phyloP scores from a whole-genome alignment of 768 basidiomycete species.

The Cystobasidium tubakii region DNA sequence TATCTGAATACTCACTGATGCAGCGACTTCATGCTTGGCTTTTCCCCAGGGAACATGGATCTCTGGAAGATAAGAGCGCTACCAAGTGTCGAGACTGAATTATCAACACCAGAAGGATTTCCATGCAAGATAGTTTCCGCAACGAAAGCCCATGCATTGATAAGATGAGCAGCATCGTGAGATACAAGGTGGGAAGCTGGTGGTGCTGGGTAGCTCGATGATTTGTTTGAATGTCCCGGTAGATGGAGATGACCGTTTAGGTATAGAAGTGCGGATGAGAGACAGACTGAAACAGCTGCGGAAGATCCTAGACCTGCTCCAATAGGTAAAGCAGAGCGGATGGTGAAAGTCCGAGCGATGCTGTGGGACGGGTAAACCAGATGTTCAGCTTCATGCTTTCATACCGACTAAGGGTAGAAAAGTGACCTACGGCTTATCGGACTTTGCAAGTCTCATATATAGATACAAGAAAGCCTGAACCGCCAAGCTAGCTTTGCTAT shows the following conservation, averaged over 20 bases:
- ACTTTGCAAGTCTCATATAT: constrained; percentile 65
- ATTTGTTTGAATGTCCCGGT: constrained; percentile 52
- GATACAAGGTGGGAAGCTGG: constrained; percentile 54
- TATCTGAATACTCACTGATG: constrained; percentile 76
- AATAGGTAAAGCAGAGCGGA: constrained; percentile 83
- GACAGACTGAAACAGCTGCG: constrained; percentile 86
- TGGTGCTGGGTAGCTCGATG: constrained; percentile 51
- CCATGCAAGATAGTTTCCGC: constrained; percentile 95
- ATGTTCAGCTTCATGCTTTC: constrained; percentile 24
- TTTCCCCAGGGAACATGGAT: constrained; percentile 59
- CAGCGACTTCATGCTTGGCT: constrained; percentile 75
- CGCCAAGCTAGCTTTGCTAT: constrained; percentile 49
- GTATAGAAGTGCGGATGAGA: constrained; percentile 71
- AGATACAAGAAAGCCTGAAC: constrained; percentile 81
- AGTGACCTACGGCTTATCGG: constrained; percentile 56
- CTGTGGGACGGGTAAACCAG: constrained; percentile 51
- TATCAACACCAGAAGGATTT: constrained; percentile 94
- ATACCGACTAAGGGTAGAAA: background rate
- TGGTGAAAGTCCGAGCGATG: constrained; percentile 69
- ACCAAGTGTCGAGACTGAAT: constrained; percentile 84
- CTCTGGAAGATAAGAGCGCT: constrained; percentile 86
- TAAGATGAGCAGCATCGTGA: constrained; percentile 69
- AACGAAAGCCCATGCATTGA: constrained; percentile 90
- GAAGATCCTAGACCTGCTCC: constrained; percentile 95
- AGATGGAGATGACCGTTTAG: constrained; percentile 62